phyloP scores from a whole-genome alignment of 1,284 basidiomycete species.

The Cystobasidium sp. region DNA sequence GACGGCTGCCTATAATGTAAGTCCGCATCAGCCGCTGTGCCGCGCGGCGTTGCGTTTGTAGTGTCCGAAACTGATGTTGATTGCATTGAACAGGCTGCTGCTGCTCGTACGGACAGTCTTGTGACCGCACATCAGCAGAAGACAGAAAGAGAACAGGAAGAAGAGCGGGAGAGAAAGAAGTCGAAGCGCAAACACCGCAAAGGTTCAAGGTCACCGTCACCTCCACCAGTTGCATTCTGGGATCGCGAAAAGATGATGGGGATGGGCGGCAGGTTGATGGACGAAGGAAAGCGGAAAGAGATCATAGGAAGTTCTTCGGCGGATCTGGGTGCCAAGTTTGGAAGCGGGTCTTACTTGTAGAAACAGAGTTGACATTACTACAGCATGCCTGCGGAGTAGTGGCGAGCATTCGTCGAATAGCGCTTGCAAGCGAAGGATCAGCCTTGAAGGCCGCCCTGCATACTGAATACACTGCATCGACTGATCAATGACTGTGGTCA shows the following conservation, averaged over 20 bases:
- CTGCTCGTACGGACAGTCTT: conserved; percentile 69
- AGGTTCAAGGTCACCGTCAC: conserved; percentile 29
- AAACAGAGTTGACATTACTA: too few species aligned
- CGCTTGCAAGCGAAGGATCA: too few species aligned
- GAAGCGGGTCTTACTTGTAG: conserved; percentile 48
- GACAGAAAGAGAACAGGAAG: conserved; percentile 31
- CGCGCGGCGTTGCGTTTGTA: too few species aligned
- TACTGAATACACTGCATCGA: too few species aligned
- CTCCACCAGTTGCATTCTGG: conserved; percentile 71
- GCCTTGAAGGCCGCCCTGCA: too few species aligned
- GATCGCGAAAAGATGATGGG: conserved; percentile 86
- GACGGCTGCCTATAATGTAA: conserved; percentile 77
- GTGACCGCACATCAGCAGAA: conserved; percentile 66
- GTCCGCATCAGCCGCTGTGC: too few species aligned
- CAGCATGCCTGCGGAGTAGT: too few species aligned
- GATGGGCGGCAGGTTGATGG: conserved; percentile 79
- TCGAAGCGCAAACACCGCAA: conserved; percentile 54
- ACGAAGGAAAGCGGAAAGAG: conserved; percentile 74
- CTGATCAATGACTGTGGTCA: too few species aligned
- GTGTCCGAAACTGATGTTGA: background rate
- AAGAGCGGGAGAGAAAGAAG: conserved; percentile 55
- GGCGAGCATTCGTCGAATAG: too few species aligned
- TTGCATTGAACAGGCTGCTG: conserved; percentile 15
- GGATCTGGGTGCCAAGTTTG: conserved; percentile 49
- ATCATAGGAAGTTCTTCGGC: conserved; percentile 76